phyloP scores from a whole-genome alignment of 352 stramenopile species.

The Halophytophthora polymorphica region DNA sequence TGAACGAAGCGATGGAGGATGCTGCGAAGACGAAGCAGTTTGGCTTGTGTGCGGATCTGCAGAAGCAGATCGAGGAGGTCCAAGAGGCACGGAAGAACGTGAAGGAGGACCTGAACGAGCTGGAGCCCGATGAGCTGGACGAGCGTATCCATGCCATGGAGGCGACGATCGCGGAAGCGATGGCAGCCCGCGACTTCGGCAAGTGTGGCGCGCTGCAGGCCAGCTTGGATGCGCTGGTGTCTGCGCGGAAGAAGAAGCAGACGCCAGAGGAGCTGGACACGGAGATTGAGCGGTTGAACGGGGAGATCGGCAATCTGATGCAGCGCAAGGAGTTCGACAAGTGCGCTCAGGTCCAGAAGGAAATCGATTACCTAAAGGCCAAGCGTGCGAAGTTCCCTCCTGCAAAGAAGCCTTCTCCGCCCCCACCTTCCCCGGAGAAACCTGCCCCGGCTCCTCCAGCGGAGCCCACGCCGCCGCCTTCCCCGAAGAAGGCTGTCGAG shows the following conservation, averaged over 20 bases:
- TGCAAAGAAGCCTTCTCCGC: slow-evolving; percentile 31
- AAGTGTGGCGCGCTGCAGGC: slow-evolving; percentile 70
- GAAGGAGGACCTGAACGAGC: slow-evolving; percentile 84
- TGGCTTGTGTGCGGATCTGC: slow-evolving; percentile 70
- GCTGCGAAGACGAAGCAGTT: slow-evolving; percentile 80
- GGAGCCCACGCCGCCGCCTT: slow-evolving; percentile 21
- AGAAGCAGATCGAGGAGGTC: slow-evolving; percentile 78
- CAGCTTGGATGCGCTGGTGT: slow-evolving; percentile 64
- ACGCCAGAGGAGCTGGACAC: slow-evolving; percentile 79
- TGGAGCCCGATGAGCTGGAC: slow-evolving; percentile 79
- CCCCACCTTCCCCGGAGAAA: slow-evolving; percentile 30
- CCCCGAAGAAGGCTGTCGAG: slow-evolving; percentile 18
- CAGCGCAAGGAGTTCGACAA: slow-evolving; percentile 85
- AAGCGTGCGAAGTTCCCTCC: slow-evolving; percentile 53
- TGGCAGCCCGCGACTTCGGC: slow-evolving; percentile 78
- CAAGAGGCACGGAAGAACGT: slow-evolving; percentile 71
- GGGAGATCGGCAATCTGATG: slow-evolving; percentile 64
- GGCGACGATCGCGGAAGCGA: slow-evolving; percentile 62
- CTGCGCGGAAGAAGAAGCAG: slow-evolving; percentile 82
- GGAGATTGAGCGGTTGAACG: slow-evolving; percentile 73
- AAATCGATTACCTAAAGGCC: slow-evolving; percentile 81
- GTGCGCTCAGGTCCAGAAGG: slow-evolving; percentile 78
- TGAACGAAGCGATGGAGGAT: slow-evolving; percentile 77
- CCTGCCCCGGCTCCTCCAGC: slow-evolving; percentile 22
- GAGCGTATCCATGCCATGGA: slow-evolving; percentile 75